Conservation (phyloP, 306 rosid genomes). For the Vigna unguiculata region DNA sequence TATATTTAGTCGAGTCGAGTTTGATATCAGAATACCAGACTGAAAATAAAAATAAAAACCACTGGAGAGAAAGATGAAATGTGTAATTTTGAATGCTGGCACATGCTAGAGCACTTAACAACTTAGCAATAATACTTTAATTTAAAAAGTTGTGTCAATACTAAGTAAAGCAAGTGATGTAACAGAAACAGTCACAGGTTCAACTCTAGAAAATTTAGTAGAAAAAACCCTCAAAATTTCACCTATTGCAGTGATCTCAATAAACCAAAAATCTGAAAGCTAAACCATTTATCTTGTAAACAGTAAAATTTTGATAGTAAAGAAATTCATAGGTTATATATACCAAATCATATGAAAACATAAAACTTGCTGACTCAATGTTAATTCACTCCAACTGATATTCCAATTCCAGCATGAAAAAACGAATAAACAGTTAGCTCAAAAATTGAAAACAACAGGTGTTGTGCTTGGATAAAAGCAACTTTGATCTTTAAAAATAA, state of each 20-base stretch:
- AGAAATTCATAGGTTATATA: background rate
- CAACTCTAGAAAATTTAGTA: background rate
- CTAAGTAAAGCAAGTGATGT: background rate
- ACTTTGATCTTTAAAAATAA: constrained; percentile 1
- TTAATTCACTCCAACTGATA: constrained; percentile 10
- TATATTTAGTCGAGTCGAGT: background rate
- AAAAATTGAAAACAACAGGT: background rate
- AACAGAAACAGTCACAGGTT: background rate
- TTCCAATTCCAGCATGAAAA: background rate
- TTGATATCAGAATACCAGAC: background rate
- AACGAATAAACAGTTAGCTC: background rate
- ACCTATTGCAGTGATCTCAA: background rate
- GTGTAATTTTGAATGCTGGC: background rate
- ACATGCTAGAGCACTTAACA: background rate
- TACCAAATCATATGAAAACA: background rate
- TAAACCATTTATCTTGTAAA: background rate
- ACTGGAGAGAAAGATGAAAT: background rate
- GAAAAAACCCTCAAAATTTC: background rate
- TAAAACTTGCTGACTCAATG: background rate
- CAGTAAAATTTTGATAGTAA: constrained; percentile 5
- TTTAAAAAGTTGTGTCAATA: background rate
- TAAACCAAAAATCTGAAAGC: background rate
- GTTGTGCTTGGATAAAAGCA: background rate
- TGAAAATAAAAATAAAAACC: background rate
- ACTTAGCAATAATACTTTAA: too few species aligned